Conservation (phyloP, 176 grass and related monocot species). For the Rhynchospora breviuscula region DNA sequence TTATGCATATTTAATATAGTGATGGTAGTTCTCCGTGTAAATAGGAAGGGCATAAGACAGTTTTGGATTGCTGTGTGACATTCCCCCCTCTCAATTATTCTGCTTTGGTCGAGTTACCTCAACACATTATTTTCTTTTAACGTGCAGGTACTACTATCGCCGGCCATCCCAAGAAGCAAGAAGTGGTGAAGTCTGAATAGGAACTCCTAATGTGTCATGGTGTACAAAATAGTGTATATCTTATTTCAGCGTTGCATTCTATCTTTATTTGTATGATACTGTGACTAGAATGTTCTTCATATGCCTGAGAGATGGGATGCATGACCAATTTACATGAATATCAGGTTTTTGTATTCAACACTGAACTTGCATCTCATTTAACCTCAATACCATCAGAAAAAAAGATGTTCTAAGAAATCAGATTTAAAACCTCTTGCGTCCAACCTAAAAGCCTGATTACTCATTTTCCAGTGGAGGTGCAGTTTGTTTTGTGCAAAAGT, state of each 20-base stretch:
- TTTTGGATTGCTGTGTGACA: not conserved
- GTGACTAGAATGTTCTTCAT: not conserved
- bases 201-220: slow-evolving; percentile 12
- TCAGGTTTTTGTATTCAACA: not conserved
- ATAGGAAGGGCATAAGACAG: not conserved
- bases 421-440: not conserved
- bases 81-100: slow-evolving; percentile 12
- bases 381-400: not conserved
- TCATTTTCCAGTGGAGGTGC: not conserved
- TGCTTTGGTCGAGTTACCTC: not conserved
- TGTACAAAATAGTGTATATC: not conserved
- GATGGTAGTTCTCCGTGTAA: not conserved
- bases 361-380: not conserved
- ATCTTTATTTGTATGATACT: not conserved
- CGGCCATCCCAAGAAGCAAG: slow-evolving; percentile 27
- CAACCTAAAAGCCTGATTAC: not conserved
- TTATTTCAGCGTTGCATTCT: not conserved
- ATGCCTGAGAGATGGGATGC: not conserved
- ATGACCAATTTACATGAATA: not conserved
- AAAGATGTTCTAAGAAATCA: not conserved
- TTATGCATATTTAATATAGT: not conserved
- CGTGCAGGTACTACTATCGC: slow-evolving; percentile 58
- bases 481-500: not conserved
- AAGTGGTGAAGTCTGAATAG: not conserved
- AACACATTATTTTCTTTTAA: slow-evolving; percentile 21